phyloP scores from a whole-genome alignment of 192 early-diverging fungal genomes.

The Mortierella claussenii region DNA sequence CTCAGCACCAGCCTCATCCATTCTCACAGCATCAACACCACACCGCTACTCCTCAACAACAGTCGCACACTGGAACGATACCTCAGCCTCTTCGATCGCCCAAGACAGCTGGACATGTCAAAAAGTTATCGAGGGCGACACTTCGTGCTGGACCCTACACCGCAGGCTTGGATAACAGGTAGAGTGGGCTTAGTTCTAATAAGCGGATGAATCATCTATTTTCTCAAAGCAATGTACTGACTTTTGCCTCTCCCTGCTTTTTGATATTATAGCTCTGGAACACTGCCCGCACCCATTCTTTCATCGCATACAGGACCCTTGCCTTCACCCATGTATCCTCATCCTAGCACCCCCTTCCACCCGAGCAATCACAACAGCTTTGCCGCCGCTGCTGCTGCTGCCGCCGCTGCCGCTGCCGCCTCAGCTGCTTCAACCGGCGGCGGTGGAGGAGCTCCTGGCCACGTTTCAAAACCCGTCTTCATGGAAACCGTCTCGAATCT shows the following conservation, averaged over 20 bases:
- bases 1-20: slow-evolving; percentile 41
- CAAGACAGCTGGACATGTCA: slow-evolving; percentile 26
- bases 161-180: slow-evolving; percentile 39
- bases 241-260: neutral
- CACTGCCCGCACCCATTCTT: slow-evolving; percentile 41
- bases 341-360: slow-evolving; percentile 58
- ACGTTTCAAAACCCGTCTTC: slow-evolving; percentile 51
- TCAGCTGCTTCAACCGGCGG: too few species aligned
- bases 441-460: slow-evolving; percentile 1
- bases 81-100: slow-evolving; percentile 38
- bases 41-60: too few species aligned
- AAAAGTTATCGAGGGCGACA: slow-evolving; percentile 21
- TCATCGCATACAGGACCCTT: slow-evolving; percentile 52
- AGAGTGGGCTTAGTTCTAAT: too few species aligned
- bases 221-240: neutral
- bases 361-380: too few species aligned
- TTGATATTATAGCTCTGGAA: slow-evolving; percentile 36
- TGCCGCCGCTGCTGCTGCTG: too few species aligned
- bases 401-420: too few species aligned
- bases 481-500: slow-evolving; percentile 61
- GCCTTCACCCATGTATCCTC: slow-evolving; percentile 58
- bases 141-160: slow-evolving; percentile 36
- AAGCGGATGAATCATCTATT: too few species aligned
- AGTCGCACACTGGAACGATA: slow-evolving; percentile 35
- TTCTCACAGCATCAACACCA: slow-evolving; percentile 27